phyloP scores from a whole-genome alignment of 2,329 filamentous ascomycete genomes.

The Trichoderma koningii region DNA sequence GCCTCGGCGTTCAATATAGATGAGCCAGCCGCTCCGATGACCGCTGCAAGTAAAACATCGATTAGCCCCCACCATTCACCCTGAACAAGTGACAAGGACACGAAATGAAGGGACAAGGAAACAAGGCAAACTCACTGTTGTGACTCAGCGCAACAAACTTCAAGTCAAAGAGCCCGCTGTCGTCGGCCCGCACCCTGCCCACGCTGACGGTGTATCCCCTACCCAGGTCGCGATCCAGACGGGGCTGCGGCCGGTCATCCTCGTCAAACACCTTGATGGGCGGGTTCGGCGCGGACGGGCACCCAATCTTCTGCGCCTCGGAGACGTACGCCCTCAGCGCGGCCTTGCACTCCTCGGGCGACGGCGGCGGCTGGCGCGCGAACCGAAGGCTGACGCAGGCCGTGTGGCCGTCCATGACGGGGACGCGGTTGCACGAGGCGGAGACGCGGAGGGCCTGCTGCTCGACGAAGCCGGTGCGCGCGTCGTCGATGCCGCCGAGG shows the following conservation, averaged over 20 bases:
- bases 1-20: slow-evolving; percentile 95
- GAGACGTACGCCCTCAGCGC: slow-evolving; percentile 14
- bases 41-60: slow-evolving; percentile 50
- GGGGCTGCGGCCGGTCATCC: slow-evolving; percentile 19
- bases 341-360: slow-evolving; percentile 12
- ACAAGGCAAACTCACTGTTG: slow-evolving; percentile 53
- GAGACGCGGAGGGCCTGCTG: slow-evolving; percentile 10
- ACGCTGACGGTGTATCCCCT: slow-evolving; percentile 90
- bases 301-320: slow-evolving; percentile 20
- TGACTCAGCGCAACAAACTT: slow-evolving; percentile 94
- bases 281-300: slow-evolving; percentile 18
- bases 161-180: slow-evolving; percentile 87
- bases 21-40: slow-evolving; percentile 94
- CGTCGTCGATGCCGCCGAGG: slow-evolving; percentile 17
- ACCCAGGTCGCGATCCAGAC: slow-evolving; percentile 75
- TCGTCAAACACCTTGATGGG: slow-evolving; percentile 21
- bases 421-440: slow-evolving; percentile 16
- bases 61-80: neutral
- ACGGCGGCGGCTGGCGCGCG: slow-evolving; percentile 11
- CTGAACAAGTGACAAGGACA: neutral
- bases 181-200: slow-evolving; percentile 81
- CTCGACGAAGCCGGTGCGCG: slow-evolving; percentile 4
- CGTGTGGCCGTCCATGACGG: slow-evolving; percentile 19
- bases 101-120: too few species aligned
- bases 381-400: slow-evolving; percentile 15